Conservation (phyloP, 2,329 filamentous ascomycete genomes). For the Pseudocercospora eumusae region DNA sequence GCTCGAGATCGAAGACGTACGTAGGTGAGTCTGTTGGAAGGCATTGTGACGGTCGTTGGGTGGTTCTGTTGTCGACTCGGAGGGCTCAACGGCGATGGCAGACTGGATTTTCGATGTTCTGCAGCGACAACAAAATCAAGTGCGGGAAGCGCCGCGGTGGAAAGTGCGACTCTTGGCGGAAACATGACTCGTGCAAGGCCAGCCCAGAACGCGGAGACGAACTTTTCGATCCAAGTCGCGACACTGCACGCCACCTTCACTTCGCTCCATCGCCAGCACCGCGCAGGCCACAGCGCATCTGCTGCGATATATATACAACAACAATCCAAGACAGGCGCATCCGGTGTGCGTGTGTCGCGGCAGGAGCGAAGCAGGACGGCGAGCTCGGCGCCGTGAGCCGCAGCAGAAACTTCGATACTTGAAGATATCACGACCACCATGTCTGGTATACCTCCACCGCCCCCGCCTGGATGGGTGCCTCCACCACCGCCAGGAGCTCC, state of each 20-base stretch:
- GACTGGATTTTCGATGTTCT: neutral
- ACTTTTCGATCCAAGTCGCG: constrained; percentile 13
- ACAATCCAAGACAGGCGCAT: neutral
- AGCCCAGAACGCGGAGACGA: neutral
- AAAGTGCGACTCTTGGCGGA: constrained; percentile 8
- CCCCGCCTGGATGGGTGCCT: constrained; percentile 66
- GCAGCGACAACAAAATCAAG: neutral
- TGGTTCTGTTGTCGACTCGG: constrained; percentile 20
- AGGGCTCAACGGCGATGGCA: constrained; percentile 13
- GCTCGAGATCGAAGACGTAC: constrained; percentile 44
- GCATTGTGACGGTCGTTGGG: constrained; percentile 48
- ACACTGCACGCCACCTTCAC: constrained; percentile 17
- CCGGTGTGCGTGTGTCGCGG: constrained; percentile 9
- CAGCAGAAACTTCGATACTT: constrained; percentile 22
- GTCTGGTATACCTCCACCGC: constrained; percentile 65
- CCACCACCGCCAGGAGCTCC: constrained; percentile 45
- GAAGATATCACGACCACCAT: constrained; percentile 41
- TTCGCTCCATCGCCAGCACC: constrained; percentile 19
- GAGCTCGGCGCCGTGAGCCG: constrained; percentile 32
- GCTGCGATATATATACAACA: neutral
- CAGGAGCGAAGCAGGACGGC: constrained; percentile 15
- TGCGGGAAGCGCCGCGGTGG: constrained; percentile 4
- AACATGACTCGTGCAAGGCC: constrained; percentile 7
- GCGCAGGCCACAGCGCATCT: constrained; percentile 39
- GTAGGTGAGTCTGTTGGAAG: constrained; percentile 58